Base-by-base conservation (phyloP, 345 rosid species). In the Melastoma malabathricum region DNA sequence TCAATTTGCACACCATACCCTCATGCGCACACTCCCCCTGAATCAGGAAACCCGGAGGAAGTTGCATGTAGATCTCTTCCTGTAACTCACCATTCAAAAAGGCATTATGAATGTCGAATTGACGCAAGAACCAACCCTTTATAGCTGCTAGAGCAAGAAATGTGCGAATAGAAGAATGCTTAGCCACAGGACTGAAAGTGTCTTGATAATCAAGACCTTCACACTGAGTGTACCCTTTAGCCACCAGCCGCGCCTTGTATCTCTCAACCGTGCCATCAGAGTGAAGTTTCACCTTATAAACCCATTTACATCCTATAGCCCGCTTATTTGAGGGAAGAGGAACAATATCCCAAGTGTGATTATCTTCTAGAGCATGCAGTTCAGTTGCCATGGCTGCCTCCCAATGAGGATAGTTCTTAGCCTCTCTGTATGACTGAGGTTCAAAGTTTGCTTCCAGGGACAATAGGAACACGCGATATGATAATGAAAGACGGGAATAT, bases 401-500 rank as follows among this genome's bases (percentile, higher is more conserved):
- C 18, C 18, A 15, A 3, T 39, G 1, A 3, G 13, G 54, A 50
- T 13, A 17, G 29, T 15, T 1, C 20, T 20, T 14, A 22, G 54
- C 5, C 15, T 27, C 0, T 3, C 1, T 27, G 15, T 20, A 5
- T n/a, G 0, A 5, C 0, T 1, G 23, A n/a, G 43, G 43, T 9
- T 20, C 17, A 22, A 3, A 27, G 15, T 20, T 0, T 0, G 14
- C 23, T 3, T 14, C 18, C 5, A 47, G 10, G 6, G 20, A 47
- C 0, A 7, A 2, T 13, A 16, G 14, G 20, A 47, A 47, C 3
- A 15, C 20, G 8, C 2, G 20, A 12, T n/a, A 47, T 6, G 2
- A 9, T 3, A 4, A 3, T 1, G 13, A 19, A 5, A 13, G 23
- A 47, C 0, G 3, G 16, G 8, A 3, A 17, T 19, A 47, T 5